Percentiles rank a stretch among this genome's conserved stretches.
These are phyloP conservation scores for Pythium brachiatum DNA, from an alignment of 352 stramenopile genomes.

Conservation along the genomic window DNA sequence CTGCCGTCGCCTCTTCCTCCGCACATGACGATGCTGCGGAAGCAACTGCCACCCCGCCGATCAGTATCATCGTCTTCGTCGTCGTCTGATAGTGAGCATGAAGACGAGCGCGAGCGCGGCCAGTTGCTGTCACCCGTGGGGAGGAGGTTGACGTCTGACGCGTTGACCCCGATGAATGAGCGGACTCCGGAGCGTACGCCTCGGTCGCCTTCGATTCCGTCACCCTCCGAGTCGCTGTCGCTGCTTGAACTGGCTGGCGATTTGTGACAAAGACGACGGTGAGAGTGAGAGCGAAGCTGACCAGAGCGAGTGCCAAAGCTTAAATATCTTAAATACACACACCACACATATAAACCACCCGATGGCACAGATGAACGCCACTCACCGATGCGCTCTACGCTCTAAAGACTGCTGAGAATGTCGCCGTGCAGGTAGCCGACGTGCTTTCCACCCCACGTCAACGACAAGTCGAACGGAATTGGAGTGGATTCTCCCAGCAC, in stretches of 20 bases:
- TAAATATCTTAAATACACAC: constrained; percentile 30
- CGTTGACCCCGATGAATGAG: neutral
- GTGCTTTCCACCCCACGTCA: constrained; percentile 74
- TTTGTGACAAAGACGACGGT: constrained; percentile 1
- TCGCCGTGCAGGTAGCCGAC: constrained; percentile 57
- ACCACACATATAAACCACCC: neutral
- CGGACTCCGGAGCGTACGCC: constrained; percentile 22
- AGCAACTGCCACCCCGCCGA: constrained; percentile 15
- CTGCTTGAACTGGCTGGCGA: constrained; percentile 49
- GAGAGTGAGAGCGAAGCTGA: neutral
- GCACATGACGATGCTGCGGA: constrained; percentile 33
- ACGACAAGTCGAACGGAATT: constrained; percentile 64
- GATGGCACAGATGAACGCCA: neutral
- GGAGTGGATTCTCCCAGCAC: constrained; percentile 42
- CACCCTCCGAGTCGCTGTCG: constrained; percentile 34
- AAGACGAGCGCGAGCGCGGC: neutral
- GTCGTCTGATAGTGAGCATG: constrained; percentile 11
- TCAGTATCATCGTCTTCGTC: constrained; percentile 34
- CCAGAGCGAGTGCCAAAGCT: neutral
- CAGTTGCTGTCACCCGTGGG: neutral
- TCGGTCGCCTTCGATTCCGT: constrained; percentile 12
- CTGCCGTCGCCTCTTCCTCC: constrained; percentile 35
- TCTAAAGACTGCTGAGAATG: constrained; percentile 33
- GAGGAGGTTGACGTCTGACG: neutral
- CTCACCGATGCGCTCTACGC: neutral